Evolutionary conservation across 805 yeast species (phyloP).

Genomic region (Ogataea allantospora): DNA sequence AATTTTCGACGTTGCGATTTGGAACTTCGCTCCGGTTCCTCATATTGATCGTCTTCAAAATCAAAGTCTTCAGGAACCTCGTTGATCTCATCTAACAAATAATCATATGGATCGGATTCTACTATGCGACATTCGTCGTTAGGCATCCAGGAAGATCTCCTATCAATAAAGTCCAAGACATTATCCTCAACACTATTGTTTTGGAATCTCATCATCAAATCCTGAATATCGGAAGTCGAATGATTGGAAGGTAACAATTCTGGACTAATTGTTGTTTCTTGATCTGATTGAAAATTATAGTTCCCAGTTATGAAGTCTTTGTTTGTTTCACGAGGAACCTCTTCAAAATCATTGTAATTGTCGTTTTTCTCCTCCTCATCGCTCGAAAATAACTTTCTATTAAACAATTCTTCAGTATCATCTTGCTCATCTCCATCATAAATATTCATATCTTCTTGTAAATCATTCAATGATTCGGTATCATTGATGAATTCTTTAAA

Average conservation of each 20-base stretch:
- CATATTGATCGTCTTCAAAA: conserved; percentile 17
- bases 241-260: conserved; percentile 12
- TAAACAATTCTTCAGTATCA: conserved; percentile 39
- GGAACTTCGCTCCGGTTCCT: not conserved
- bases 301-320: conserved; percentile 2
- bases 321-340: not conserved
- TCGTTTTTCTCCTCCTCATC: conserved; percentile 26
- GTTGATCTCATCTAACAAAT: conserved; percentile 37
- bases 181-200: conserved; percentile 14
- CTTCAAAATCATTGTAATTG: conserved; percentile 6
- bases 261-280: conserved; percentile 20
- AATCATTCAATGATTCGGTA: conserved; percentile 25
- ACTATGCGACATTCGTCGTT: conserved; percentile 20
- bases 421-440: conserved; percentile 34
- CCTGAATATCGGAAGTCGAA: conserved; percentile 12
- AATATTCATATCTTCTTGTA: conserved; percentile 34
- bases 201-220: conserved; percentile 4
- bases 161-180: conserved; percentile 22
- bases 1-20: not conserved
- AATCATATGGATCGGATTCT: conserved; percentile 18
- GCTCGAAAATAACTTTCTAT: conserved; percentile 36
- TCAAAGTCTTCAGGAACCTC: conserved; percentile 38
- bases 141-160: conserved; percentile 31
- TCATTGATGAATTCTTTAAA: conserved; percentile 29
- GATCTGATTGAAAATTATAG: conserved; percentile 15